Evolutionary conservation across 179 eudicot species (phyloP), one percentile per base, ranked within the genome.

Genomic region (Actinidia arguta): DNA sequence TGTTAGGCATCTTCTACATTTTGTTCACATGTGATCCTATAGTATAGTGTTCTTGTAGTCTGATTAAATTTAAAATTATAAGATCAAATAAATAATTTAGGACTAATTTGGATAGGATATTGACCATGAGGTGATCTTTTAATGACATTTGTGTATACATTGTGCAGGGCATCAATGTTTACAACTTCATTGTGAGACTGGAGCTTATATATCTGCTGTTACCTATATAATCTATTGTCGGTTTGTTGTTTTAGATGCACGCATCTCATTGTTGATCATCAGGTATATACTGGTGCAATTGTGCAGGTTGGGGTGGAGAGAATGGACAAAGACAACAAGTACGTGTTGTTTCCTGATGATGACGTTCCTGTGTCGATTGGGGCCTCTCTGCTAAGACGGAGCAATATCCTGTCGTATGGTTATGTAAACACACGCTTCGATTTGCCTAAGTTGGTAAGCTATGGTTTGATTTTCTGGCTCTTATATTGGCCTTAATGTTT

Each of bases 311-410:
- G 99, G 82, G 99, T 97, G 84, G 95, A 95, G 85, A 91, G 84
- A 74, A 95, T 96, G 98, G 94, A 92, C 82, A 91, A 96, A 85
- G 98, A 96, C 75, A 95, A 92, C 92, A 96, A 96, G 89, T 96
- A 96, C 84, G 94, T 96, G 75, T 81, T 96, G 71, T 96, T 96
- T 85, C 92, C 95, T 17, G 99, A 96, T 86, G 99, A 96, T 83
- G 99, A 96, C 90, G 95, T 95, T 85, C 99, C 99, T 63, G 99
- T 98, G 62, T 89, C 99, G 78, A 91, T 96, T 85, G 99, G 99
- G 76, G 98, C 96, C 98, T 96, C 74, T 91, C 98, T 68, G 98
- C 93, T 62, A 98, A 96, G 86, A 96, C 95, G 99, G 91, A 86
- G 82, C 93, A 96, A 82, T 92, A 89, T 73, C 99, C 99, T 2